Conservation (phyloP, 305 asterid genomes). For the Fraxinus angustifolia region DNA sequence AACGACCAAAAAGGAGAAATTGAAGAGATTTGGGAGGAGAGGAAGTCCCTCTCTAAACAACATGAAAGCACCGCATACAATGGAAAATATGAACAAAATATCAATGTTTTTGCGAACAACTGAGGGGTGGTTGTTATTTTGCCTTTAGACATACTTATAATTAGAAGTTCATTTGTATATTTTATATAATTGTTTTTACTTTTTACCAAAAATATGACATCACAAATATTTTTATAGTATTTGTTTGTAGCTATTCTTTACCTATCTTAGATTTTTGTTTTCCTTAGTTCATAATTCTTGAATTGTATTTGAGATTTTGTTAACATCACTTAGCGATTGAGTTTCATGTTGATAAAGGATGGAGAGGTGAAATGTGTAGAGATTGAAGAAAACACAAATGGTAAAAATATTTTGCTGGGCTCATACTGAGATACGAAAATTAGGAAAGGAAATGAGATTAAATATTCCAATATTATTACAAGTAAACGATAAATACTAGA, state of each 20-base stretch:
- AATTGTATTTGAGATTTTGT: background rate
- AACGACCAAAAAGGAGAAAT: slow-evolving; percentile 7
- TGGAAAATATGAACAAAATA: slow-evolving; percentile 23
- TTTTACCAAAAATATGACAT: background rate
- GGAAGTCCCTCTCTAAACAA: slow-evolving; percentile 29
- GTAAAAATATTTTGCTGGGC: background rate
- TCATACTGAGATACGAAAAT: background rate
- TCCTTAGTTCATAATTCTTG: background rate
- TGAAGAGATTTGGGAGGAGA: slow-evolving; percentile 26
- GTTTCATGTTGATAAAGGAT: background rate
- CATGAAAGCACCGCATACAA: slow-evolving; percentile 26
- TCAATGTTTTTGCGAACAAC: background rate
- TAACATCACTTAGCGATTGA: background rate
- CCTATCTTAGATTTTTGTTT: background rate
- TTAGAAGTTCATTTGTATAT: background rate
- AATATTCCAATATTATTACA: too few relatives aligned
- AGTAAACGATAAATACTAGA: background rate
- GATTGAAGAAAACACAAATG: background rate
- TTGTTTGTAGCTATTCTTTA: background rate
- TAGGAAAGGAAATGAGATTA: background rate
- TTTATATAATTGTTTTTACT: background rate
- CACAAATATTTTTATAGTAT: background rate
- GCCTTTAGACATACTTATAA: background rate
- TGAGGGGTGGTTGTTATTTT: slow-evolving; percentile 2
- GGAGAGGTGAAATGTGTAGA: background rate